phyloP scores from a whole-genome alignment of 1,139 yeast genomes.

The Tardiomyces digboiensis region DNA sequence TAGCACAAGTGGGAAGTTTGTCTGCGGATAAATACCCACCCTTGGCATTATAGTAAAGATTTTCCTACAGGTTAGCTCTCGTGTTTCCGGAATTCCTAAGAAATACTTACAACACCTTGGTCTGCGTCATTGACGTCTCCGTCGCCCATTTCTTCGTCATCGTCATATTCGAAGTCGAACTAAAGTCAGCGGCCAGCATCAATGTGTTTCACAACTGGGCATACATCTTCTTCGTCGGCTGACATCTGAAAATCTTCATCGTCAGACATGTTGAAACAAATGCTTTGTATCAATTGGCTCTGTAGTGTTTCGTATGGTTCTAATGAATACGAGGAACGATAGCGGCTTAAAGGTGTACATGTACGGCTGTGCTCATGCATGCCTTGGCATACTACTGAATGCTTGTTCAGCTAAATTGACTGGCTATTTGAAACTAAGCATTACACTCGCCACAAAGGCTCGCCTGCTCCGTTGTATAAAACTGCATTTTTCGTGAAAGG shows the following conservation, averaged over 20 bases:
- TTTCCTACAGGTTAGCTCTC: conserved; percentile 26
- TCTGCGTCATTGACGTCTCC: conserved; percentile 15
- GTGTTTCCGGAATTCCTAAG: background rate
- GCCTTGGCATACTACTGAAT: too few species aligned
- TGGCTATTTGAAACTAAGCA: too few species aligned
- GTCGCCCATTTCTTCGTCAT: conserved; percentile 18
- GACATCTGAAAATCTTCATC: conserved; percentile 11
- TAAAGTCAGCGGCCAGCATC: background rate
- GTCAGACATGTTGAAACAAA: conserved; percentile 8
- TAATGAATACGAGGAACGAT: too few species aligned
- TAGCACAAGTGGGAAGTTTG: background rate
- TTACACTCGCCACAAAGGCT: conserved; percentile 30
- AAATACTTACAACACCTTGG: conserved; percentile 16
- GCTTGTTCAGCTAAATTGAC: too few species aligned
- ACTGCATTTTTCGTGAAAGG: conserved; percentile 32
- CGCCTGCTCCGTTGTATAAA: conserved; percentile 32
- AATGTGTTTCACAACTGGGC: background rate
- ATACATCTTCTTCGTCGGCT: conserved; percentile 12
- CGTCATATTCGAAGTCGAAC: conserved; percentile 14
- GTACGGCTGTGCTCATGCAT: too few species aligned
- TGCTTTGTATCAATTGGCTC: too few species aligned
- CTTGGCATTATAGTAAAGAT: conserved; percentile 54
- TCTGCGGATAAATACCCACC: background rate
- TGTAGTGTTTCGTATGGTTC: background rate
- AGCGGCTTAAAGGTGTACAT: too few species aligned